Evolutionary conservation across 169 alveolate genomes (phyloP).

Genomic region (Plasmodium ovale): DNA sequence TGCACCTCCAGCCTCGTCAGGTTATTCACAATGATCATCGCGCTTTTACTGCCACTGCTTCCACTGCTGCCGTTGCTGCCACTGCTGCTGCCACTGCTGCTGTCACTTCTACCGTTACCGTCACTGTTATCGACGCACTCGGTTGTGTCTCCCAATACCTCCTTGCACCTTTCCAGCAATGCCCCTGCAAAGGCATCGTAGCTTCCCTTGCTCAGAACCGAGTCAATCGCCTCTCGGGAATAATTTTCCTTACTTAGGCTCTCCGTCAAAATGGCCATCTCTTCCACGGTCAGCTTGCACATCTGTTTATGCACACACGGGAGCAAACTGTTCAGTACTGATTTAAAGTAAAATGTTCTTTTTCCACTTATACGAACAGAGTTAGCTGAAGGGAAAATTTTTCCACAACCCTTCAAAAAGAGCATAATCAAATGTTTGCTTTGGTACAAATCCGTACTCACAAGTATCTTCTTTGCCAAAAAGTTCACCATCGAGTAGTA

Average conservation of each 20-base stretch:
- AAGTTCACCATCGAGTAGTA: constrained; percentile 17
- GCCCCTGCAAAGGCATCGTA: neutral
- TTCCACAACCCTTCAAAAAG: constrained; percentile 28
- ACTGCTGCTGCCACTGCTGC: no score
- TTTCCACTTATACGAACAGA: neutral
- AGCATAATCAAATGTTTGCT: constrained; percentile 10
- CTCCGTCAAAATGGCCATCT: constrained; percentile 22
- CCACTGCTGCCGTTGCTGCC: neutral
- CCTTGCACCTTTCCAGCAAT: neutral
- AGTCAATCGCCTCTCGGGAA: neutral
- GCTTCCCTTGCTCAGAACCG: neutral
- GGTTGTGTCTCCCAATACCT: neutral
- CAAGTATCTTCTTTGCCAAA: neutral
- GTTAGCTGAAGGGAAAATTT: constrained; percentile 10
- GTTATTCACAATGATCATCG: constrained; percentile 15
- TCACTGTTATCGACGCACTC: no score
- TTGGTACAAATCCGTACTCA: neutral
- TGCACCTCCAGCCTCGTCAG: neutral
- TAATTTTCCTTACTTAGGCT: constrained; percentile 42
- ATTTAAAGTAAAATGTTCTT: constrained; percentile 7
- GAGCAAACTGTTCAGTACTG: neutral
- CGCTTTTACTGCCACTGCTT: neutral
- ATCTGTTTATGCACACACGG: constrained; percentile 1
- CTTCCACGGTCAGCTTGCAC: neutral
- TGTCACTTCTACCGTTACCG: no score